Percentiles rank a stretch among this genome's conserved stretches.
Conservation (phyloP, 768 basidiomycete species). For the Trametopsis cervina region DNA sequence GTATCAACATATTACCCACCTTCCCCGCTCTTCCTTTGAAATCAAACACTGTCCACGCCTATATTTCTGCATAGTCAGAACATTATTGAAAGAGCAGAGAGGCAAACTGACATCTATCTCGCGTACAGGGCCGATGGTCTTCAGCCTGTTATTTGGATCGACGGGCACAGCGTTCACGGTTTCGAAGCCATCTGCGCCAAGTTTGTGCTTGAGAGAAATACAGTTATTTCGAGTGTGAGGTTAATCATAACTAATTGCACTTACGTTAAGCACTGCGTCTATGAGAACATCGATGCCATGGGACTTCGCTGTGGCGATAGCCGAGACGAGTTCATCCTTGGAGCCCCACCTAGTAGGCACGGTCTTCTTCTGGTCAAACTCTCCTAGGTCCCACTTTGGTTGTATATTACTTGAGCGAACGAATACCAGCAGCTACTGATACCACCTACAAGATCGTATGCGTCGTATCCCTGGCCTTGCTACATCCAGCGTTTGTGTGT, state of each 20-base stretch:
- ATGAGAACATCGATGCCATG: conserved; percentile 72
- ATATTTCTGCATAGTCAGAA: background rate
- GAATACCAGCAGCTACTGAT: background rate
- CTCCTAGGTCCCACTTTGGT: conserved; percentile 78
- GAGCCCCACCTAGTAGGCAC: conserved; percentile 82
- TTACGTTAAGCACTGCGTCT: conserved; percentile 87
- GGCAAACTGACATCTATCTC: conserved; percentile 54
- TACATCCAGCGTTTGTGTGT: conserved; percentile 21
- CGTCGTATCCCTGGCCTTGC: conserved; percentile 77
- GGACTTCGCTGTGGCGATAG: conserved; percentile 59
- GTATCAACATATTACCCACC: conserved; percentile 33
- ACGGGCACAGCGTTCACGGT: conserved; percentile 64
- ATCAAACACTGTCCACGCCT: conserved; percentile 87
- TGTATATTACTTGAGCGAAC: background rate
- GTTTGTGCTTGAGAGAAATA: conserved; percentile 52
- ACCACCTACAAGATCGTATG: conserved; percentile 66
- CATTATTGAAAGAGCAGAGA: background rate
- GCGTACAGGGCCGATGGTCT: conserved; percentile 47
- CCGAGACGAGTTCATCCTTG: conserved; percentile 66
- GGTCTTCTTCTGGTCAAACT: conserved; percentile 72
- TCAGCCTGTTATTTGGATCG: conserved; percentile 59
- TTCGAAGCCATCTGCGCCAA: conserved; percentile 78
- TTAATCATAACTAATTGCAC: background rate
- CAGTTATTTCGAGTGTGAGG: background rate
- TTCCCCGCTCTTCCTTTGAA: conserved; percentile 72